Evolutionary conservation across 352 stramenopile species (phyloP), one percentile per base, ranked within the genome.

Genomic region (Pythium brassicae): DNA sequence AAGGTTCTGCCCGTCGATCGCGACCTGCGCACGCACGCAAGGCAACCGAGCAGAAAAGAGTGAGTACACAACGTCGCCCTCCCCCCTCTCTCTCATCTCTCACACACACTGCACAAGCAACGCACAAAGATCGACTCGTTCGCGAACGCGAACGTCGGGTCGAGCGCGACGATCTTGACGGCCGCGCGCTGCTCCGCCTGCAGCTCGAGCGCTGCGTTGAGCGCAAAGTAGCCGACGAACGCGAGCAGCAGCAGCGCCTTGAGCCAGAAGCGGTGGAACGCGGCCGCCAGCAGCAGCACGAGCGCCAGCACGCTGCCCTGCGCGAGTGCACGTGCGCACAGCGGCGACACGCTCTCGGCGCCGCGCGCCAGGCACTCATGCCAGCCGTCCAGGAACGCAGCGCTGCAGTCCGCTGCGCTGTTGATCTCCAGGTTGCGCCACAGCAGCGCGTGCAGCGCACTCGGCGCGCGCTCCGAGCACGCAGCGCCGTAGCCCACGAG

Each of bases 121-220:
- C 83, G 58, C 71, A 94, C 83, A 49, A 92, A 89, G 48, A 92
- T 91, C 49, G 60, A 80, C 55, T 94, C 83, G 65, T 94, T 94
- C 20, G 72, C 80, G 27, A 90, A 92, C 37, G 83, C 83, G 52
- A 92, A 89, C 6, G 58, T 71, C 44, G 83, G 83, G 57, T 94
- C 83, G 17, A 94, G 65, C 10, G 83, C 75, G 29, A 71, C 66
- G 39, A 94, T 87, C 61, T 83, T 63, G 40, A 92, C 70, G 29
- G 78, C 67, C 17, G 67, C 65, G 62, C 64, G 78, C 37, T 83
- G 69, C 35, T 84, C 68, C n/a, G 70, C 61, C 35, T 78, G 68
- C 32, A 82, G 23, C 55, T 89, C 65, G 12, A 68, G 70, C 22
- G 61, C 50, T 5, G 63, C 51, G 27, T 79, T 81, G 27, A 76